Percentiles rank a stretch among this genome's conserved stretches.
Evolutionary conservation across 495 filamentous ascomycete genomes (phyloP).

Genomic region (Hypoxylon cercidicola): DNA sequence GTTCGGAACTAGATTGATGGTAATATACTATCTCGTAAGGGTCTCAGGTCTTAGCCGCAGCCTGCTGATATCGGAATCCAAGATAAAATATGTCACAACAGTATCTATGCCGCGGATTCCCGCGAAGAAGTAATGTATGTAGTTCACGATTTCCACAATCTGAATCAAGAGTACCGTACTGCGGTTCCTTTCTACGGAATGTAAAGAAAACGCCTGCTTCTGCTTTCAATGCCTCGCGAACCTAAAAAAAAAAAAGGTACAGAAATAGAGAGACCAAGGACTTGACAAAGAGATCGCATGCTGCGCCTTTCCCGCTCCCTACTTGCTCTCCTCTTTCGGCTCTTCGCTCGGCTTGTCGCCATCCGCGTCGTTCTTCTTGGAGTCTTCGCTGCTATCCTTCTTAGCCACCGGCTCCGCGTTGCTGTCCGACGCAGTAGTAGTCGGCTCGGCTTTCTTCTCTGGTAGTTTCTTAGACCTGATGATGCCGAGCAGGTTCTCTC

Average conservation of each 20-base stretch:
- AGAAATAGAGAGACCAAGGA: background rate
- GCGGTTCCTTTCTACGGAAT: conserved; percentile 11
- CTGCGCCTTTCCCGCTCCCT: conserved; percentile 12
- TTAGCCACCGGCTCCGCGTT: conserved; percentile 13
- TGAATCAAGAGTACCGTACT: conserved; percentile 1
- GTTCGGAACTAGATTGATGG: background rate
- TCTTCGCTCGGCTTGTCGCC: conserved; percentile 10
- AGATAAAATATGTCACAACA: too few species aligned
- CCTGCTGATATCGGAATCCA: too few species aligned
- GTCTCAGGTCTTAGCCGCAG: too few species aligned
- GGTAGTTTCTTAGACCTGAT: conserved; percentile 69
- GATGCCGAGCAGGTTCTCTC: conserved; percentile 72
- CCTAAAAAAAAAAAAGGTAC: conserved; percentile 21
- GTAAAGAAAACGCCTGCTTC: conserved; percentile 34
- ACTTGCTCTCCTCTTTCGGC: conserved; percentile 27
- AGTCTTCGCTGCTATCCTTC: background rate
- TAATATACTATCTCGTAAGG: too few species aligned
- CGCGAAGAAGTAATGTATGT: background rate
- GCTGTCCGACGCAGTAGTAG: conserved; percentile 2
- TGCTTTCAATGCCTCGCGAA: conserved; percentile 22
- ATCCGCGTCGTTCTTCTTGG: conserved; percentile 17
- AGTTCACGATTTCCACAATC: background rate
- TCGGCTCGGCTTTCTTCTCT: conserved; percentile 27
- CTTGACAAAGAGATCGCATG: conserved; percentile 17
- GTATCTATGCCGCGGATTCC: background rate